A percentile compares a stretch with the other conserved stretches of the same genome.
Evolutionary conservation across 345 rosid genomes (phyloP).

Genomic region (Salix purpurea): DNA sequence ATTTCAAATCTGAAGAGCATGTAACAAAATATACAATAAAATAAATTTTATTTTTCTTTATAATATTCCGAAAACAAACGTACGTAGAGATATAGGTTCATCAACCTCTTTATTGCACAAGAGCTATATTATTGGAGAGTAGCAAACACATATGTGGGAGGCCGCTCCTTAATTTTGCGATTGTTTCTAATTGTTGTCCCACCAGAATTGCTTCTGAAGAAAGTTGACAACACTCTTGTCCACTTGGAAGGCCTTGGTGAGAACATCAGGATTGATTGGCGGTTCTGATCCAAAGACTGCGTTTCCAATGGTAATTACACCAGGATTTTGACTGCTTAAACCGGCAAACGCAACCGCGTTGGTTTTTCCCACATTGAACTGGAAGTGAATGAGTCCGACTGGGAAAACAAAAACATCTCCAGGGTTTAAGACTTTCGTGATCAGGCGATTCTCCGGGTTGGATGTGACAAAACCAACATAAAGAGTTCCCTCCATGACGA

Average conservation of each 20-base stretch:
- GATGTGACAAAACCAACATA: conserved; percentile 11
- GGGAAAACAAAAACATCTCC: conserved; percentile 15
- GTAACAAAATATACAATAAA: no score
- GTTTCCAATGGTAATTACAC: not conserved
- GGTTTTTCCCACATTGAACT: not conserved
- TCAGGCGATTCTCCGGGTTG: conserved; percentile 1
- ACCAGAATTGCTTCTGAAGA: conserved; percentile 1
- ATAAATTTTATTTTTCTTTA: no score
- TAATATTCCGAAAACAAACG: no score
- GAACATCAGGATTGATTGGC: not conserved
- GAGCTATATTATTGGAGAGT: no score
- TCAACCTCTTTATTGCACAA: no score
- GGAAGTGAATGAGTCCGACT: conserved; percentile 5
- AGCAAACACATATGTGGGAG: no score
- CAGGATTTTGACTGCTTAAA: conserved; percentile 14
- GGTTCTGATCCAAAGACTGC: not conserved
- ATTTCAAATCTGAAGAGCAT: no score
- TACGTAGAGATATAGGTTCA: no score
- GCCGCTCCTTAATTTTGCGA: no score
- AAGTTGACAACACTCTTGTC: not conserved
- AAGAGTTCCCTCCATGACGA: not conserved
- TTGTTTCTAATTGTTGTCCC: not conserved
- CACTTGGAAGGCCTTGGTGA: not conserved
- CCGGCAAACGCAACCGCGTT: not conserved
- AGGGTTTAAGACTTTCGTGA: not conserved